phyloP scores from a whole-genome alignment of 2,329 filamentous ascomycete species.

The Scedosporium boydii region DNA sequence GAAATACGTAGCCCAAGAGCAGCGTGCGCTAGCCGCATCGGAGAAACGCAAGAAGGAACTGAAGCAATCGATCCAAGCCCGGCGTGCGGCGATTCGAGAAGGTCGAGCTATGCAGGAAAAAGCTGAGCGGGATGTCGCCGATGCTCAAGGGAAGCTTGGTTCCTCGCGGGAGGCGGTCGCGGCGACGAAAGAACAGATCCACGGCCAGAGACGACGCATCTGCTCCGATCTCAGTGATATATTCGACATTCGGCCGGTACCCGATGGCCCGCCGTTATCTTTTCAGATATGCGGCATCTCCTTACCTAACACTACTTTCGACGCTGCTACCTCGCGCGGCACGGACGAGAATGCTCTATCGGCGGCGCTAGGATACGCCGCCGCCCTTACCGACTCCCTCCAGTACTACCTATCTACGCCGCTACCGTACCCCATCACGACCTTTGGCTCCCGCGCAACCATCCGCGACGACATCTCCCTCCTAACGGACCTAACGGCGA shows the following conservation, averaged over 20 bases:
- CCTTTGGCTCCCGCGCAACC: constrained; percentile 63
- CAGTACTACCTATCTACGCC: constrained; percentile 74
- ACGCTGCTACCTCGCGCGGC: constrained; percentile 28
- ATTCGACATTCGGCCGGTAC: constrained; percentile 65
- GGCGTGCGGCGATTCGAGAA: constrained; percentile 57
- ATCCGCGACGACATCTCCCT: constrained; percentile 67
- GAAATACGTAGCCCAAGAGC: constrained; percentile 52
- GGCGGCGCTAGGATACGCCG: constrained; percentile 72
- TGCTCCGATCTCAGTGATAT: constrained; percentile 73
- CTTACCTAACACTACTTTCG: constrained; percentile 73
- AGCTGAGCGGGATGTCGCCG: constrained; percentile 50
- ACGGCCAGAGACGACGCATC: constrained; percentile 78
- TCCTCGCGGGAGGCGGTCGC: constrained; percentile 45
- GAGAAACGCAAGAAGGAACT: constrained; percentile 59
- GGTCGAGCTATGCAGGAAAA: constrained; percentile 51
- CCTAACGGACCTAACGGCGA: constrained; percentile 30
- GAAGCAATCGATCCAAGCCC: constrained; percentile 51
- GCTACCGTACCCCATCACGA: constrained; percentile 69
- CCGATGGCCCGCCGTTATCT: constrained; percentile 50
- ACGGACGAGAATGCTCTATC: constrained; percentile 63
- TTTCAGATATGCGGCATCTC: constrained; percentile 76
- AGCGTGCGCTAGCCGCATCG: constrained; percentile 53
- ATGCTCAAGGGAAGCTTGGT: constrained; percentile 49
- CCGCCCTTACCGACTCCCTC: constrained; percentile 64
- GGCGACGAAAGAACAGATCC: constrained; percentile 55